Base-by-base conservation (phyloP, 345 rosid species). In the Bruguiera parviflora region DNA sequence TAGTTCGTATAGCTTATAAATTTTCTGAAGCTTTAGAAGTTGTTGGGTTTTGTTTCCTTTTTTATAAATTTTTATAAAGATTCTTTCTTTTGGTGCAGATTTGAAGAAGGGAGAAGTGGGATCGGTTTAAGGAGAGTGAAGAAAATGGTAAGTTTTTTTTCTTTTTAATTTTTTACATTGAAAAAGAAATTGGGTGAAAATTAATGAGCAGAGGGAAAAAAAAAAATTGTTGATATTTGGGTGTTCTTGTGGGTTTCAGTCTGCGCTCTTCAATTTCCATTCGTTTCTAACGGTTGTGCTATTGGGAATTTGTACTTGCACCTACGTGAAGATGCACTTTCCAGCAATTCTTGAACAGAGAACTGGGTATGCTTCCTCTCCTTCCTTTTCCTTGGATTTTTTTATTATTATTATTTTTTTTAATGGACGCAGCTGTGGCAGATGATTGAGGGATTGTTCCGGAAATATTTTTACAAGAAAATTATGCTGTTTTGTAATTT, bases 231-330 rank as follows among this genome's bases (percentile, higher is more conserved):
- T 65, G 31, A 19, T 47, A 22, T 27, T n/a, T 39, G 29, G 19
- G 35, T 53, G 29, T 52, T 59, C 59, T 19, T 55, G 4, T 68
- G 16, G 49, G 49, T 53, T 31, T 53, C 89, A 90, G 96, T 92
- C 97, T 64, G 96, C 98, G 20, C 88, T 92, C 67, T 96, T 96
- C 83, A 92, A 96, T 82, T 96, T 96, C 84, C 95, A 87, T 75
- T 96, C 96, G 2, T 90, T 90, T 71, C 72, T 92, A 58, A 96
- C 92, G 63, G 97, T 90, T 66, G 96, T 92, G 66, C 78, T 96
- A 69, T 84, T 96, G 75, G 96, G 88, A 67, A 92, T 90, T 57
- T 96, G 97, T 83, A 87, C 98, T 39, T 92, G 96, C 81, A 92
- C 92, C 11, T 90, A 81, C 58, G 84, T 96, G 55, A 95, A 89